Conservation (phyloP, 495 filamentous ascomycete species). For the Neurospora sp. region DNA sequence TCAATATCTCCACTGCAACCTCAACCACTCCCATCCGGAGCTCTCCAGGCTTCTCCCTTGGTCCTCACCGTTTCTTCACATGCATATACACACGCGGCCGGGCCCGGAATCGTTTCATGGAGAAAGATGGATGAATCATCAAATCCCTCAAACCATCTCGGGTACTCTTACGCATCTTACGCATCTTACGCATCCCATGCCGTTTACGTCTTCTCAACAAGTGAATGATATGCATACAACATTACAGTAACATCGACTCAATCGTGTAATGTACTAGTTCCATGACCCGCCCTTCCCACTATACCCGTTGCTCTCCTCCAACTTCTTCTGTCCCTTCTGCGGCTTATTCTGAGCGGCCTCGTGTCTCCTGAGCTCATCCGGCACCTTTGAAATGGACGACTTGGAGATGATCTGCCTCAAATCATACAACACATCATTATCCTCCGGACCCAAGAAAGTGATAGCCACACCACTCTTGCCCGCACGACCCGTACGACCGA, state of each 20-base stretch:
- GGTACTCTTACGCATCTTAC: not conserved
- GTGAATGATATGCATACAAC: not conserved
- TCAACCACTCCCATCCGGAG: not conserved
- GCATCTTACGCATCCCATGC: not conserved
- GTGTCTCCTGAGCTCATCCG: slow-evolving; percentile 88
- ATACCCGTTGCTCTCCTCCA: slow-evolving; percentile 20
- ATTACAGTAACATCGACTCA: not conserved
- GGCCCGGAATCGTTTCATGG: not conserved
- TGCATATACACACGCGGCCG: not conserved
- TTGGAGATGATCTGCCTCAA: slow-evolving; percentile 94
- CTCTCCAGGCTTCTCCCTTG: not conserved
- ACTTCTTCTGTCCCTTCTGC: slow-evolving; percentile 23
- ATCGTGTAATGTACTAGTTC: slow-evolving; percentile 5
- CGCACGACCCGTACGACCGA: slow-evolving; percentile 94
- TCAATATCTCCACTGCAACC: not conserved
- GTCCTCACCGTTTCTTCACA: not conserved
- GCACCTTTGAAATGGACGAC: slow-evolving; percentile 78
- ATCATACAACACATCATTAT: slow-evolving; percentile 90
- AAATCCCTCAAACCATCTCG: not conserved
- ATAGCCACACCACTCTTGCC: slow-evolving; percentile 97
- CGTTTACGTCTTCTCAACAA: not conserved
- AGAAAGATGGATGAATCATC: not conserved
- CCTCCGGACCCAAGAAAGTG: slow-evolving; percentile 91
- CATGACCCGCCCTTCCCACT: slow-evolving; percentile 21
- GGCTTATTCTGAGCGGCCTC: slow-evolving; percentile 83